These are phyloP conservation scores for Tremella mesenterica DNA, from an alignment of 768 basidiomycete genomes.

Conservation along the genomic window DNA sequence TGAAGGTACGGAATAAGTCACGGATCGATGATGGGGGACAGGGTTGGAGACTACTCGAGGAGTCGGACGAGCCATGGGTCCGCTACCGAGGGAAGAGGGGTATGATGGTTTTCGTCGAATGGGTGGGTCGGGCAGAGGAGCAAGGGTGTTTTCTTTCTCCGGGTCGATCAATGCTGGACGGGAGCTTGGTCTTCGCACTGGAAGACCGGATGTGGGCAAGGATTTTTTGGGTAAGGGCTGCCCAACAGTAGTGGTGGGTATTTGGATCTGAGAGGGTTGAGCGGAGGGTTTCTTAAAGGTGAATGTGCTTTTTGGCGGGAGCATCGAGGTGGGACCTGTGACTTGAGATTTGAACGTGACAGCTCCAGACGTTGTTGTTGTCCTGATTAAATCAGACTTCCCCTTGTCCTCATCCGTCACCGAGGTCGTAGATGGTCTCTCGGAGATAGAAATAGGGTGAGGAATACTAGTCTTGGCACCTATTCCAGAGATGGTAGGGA, in stretches of 20 bases:
- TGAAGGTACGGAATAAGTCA: neutral
- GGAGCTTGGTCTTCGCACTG: slow-evolving; percentile 20
- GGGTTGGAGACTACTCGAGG: slow-evolving; percentile 32
- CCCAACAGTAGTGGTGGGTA: neutral
- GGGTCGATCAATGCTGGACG: slow-evolving; percentile 5
- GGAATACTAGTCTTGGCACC: too few species aligned
- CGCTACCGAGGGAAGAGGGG: slow-evolving; percentile 33
- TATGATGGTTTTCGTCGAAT: slow-evolving; percentile 34
- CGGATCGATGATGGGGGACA: slow-evolving; percentile 7
- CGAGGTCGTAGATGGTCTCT: too few species aligned
- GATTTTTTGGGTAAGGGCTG: neutral
- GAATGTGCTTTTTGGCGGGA: slow-evolving; percentile 14
- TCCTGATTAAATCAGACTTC: too few species aligned
- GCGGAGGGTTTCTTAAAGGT: neutral
- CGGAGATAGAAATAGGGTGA: too few species aligned
- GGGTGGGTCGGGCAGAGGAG: slow-evolving; percentile 1
- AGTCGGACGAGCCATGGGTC: slow-evolving; percentile 22
- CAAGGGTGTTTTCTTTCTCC: neutral
- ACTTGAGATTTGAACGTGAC: too few species aligned
- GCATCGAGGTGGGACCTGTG: slow-evolving; percentile 6
- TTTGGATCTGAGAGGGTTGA: neutral
- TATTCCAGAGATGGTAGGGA: too few species aligned
- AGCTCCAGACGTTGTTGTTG: too few species aligned
- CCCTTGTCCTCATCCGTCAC: too few species aligned
- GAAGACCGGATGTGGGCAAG: neutral